These are phyloP conservation scores for Paramecium tetraurelia DNA, from an alignment of 73 alveolate genomes.

Conservation along the genomic window DNA sequence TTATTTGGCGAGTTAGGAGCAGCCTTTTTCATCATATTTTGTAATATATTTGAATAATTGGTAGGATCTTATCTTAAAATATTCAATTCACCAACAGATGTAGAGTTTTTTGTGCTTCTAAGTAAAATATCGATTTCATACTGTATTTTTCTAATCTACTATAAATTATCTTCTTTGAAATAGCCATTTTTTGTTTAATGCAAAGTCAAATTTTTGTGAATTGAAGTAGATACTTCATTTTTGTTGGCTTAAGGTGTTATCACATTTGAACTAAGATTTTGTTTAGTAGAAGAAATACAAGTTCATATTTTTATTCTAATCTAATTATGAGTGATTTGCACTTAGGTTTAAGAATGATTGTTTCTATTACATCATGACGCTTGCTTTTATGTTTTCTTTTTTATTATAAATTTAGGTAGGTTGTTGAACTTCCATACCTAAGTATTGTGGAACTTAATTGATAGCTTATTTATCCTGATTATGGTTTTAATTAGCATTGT, in stretches of 20 bases:
- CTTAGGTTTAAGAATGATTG: not conserved
- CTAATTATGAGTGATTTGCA: not conserved
- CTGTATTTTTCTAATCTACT: not conserved
- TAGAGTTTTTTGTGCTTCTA: slow-evolving; percentile 28
- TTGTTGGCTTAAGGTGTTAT: not conserved
- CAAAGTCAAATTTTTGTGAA: not conserved
- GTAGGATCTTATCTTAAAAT: not conserved
- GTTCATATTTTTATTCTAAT: not conserved
- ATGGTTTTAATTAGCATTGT: not conserved
- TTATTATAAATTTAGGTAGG: not conserved
- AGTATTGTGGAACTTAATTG: not conserved
- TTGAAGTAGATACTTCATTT: not conserved
- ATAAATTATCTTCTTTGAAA: not conserved
- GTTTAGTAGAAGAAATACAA: not conserved
- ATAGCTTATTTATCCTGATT: not conserved
- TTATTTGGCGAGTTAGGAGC: not conserved
- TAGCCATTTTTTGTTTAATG: not conserved
- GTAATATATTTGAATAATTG: not conserved
- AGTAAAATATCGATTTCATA: not conserved
- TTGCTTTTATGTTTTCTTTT: not conserved
- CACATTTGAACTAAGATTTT: not conserved
- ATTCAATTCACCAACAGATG: slow-evolving; percentile 28
- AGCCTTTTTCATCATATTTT: slow-evolving; percentile 9
- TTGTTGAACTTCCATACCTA: not conserved
- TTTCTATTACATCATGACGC: not conserved